Conservation (phyloP, 2,329 filamentous ascomycete species). For the Rhynchosporium agropyri region DNA sequence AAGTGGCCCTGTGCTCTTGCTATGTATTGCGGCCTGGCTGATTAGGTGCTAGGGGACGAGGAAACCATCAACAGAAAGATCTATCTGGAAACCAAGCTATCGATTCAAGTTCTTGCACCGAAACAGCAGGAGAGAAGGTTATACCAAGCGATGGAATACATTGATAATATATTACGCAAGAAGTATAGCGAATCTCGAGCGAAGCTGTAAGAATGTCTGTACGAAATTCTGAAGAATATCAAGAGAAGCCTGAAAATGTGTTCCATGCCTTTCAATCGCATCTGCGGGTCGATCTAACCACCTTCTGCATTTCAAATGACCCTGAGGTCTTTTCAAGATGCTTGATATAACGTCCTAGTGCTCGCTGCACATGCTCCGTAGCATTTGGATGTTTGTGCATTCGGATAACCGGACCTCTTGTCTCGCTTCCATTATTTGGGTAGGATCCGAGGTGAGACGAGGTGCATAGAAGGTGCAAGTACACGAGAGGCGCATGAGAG, state of each 20-base stretch:
- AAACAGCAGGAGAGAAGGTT: conserved; percentile 39
- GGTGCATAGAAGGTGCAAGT: background rate
- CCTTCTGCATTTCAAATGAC: too few species aligned
- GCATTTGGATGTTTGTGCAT: too few species aligned
- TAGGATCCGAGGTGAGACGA: background rate
- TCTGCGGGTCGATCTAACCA: background rate
- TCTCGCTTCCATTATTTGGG: background rate
- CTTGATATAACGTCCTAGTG: too few species aligned
- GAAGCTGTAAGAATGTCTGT: conserved; percentile 21
- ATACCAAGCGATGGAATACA: conserved; percentile 37
- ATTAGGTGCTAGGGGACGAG: conserved; percentile 33
- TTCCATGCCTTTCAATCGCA: too few species aligned
- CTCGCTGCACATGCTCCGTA: too few species aligned
- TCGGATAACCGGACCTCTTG: too few species aligned
- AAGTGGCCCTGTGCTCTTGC: conserved; percentile 40
- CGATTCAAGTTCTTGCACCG: conserved; percentile 40
- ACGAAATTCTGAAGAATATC: background rate
- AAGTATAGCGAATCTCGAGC: conserved; percentile 16
- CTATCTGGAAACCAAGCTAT: conserved; percentile 38
- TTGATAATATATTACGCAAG: conserved; percentile 33
- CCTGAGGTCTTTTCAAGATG: too few species aligned
- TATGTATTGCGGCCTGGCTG: conserved; percentile 7
- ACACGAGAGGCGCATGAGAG: background rate
- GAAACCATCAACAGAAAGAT: conserved; percentile 37
- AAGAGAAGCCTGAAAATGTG: background rate